Conservation (phyloP, 169 alveolate species). For the Cytauxzoon felis region DNA sequence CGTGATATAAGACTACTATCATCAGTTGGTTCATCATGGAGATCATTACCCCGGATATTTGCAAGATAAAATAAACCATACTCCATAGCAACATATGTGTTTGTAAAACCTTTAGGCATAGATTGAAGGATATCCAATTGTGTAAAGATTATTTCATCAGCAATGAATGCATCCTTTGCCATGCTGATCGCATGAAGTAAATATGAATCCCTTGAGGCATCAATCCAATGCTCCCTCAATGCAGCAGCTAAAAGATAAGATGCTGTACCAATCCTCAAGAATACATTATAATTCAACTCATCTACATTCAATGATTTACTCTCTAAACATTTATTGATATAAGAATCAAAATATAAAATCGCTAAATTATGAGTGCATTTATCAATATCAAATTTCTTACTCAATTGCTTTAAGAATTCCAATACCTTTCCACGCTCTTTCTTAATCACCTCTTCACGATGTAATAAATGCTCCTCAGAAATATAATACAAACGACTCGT, state of each 20-base stretch:
- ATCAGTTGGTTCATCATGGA: background rate
- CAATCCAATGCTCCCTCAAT: constrained; percentile 63
- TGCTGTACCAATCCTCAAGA: constrained; percentile 47
- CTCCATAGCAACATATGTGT: constrained; percentile 43
- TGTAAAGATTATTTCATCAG: constrained; percentile 38
- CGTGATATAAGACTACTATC: too few relatives aligned
- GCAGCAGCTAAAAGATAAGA: constrained; percentile 49
- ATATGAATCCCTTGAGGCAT: constrained; percentile 47
- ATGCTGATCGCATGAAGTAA: constrained; percentile 30
- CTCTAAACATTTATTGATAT: constrained; percentile 12
- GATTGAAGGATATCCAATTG: constrained; percentile 55
- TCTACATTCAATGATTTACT: too few relatives aligned
- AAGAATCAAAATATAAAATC: constrained; percentile 40
- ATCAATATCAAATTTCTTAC: constrained; percentile 39
- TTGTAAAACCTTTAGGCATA: constrained; percentile 63
- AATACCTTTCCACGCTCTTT: constrained; percentile 25
- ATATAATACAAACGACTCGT: constrained; percentile 11
- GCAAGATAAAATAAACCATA: constrained; percentile 56
- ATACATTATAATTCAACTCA: background rate
- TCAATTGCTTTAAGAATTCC: constrained; percentile 22
- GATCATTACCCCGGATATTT: constrained; percentile 8
- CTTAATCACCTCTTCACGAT: constrained; percentile 1
- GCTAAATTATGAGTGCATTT: constrained; percentile 49
- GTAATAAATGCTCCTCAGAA: constrained; percentile 20
- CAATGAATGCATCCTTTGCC: constrained; percentile 34